These are phyloP conservation scores for Bombardia bombarda DNA, from an alignment of 495 filamentous ascomycete genomes.

Conservation along the genomic window DNA sequence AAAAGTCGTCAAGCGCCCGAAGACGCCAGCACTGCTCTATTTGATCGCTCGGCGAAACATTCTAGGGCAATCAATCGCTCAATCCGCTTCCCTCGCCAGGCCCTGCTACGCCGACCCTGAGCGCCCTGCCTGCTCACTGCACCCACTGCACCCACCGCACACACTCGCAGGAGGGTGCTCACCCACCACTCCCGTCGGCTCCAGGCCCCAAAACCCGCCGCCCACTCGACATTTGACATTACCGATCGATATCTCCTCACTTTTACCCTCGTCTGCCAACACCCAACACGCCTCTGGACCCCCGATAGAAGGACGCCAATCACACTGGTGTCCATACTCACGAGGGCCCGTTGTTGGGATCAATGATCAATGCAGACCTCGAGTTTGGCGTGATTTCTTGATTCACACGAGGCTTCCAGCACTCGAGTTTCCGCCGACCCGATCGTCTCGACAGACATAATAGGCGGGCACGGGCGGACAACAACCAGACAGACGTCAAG, in stretches of 20 bases:
- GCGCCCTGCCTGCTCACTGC: no score
- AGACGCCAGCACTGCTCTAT: no score
- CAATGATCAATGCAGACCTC: no score
- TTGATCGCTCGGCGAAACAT: constrained; percentile 5
- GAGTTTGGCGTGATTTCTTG: background rate
- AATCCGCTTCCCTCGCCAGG: constrained; percentile 1
- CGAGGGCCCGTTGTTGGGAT: no score
- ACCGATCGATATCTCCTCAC: background rate
- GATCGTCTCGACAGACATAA: no score
- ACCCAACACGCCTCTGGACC: no score
- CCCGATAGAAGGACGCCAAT: background rate
- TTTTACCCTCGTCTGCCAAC: background rate
- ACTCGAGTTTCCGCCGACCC: no score
- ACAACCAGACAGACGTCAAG: constrained; percentile 4
- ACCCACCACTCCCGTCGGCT: background rate
- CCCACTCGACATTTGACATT: background rate
- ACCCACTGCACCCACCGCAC: no score
- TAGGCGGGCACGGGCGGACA: background rate
- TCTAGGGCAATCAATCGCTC: background rate
- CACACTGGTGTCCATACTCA: background rate
- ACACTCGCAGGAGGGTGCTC: no score
- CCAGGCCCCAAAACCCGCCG: background rate
- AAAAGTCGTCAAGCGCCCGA: background rate
- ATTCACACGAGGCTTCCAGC: background rate
- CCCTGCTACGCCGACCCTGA: no score